Percentiles rank a stretch among this genome's conserved stretches.
phyloP scores from a whole-genome alignment of 2,329 filamentous ascomycete genomes.

The Phialophora tarda region DNA sequence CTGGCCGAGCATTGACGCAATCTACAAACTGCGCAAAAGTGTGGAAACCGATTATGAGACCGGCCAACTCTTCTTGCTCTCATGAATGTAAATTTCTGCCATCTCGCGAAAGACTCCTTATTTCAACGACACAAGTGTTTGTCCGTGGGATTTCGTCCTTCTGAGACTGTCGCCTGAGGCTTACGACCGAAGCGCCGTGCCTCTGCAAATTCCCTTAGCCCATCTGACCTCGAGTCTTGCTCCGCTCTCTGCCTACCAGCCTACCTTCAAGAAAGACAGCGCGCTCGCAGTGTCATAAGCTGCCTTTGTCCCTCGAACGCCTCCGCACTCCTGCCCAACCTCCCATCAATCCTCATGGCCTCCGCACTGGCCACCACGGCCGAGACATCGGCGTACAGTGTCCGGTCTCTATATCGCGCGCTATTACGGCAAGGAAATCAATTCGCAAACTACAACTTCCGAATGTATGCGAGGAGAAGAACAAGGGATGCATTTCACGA shows the following conservation, averaged over 20 bases:
- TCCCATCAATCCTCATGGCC: constrained; percentile 46
- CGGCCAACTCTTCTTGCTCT: not conserved
- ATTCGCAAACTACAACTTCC: constrained; percentile 95
- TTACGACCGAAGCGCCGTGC: not conserved
- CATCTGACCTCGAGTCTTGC: not conserved
- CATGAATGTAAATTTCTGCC: not conserved
- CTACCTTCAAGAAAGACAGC: not conserved
- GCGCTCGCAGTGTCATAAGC: not conserved
- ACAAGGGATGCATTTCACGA: constrained; percentile 91
- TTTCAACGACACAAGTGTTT: not conserved
- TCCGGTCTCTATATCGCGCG: constrained; percentile 73
- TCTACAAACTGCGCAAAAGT: constrained; percentile 20
- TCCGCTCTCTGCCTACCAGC: not conserved
- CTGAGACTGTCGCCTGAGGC: not conserved
- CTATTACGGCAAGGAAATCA: constrained; percentile 83
- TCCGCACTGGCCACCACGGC: constrained; percentile 46
- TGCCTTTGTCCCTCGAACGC: not conserved
- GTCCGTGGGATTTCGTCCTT: not conserved
- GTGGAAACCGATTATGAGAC: not conserved
- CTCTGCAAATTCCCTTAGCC: not conserved
- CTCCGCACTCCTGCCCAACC: not conserved
- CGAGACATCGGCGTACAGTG: constrained; percentile 53
- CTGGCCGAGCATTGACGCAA: constrained; percentile 30
- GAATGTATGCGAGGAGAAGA: constrained; percentile 91
- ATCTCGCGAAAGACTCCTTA: not conserved